Evolutionary conservation across 306 rosid genomes (phyloP).

Genomic region (Ziziphus jujuba): DNA sequence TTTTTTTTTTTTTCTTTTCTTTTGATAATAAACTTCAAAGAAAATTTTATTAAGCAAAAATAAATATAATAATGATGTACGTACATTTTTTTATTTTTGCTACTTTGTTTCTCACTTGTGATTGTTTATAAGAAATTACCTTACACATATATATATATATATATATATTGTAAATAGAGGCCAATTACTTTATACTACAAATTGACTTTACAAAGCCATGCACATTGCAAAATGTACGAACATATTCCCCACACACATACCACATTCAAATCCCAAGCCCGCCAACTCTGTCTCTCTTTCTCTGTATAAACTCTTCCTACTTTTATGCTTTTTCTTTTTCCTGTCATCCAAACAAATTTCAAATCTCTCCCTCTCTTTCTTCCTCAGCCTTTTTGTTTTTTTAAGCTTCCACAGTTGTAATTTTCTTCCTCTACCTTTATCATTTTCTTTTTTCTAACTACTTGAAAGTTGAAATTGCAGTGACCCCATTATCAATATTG

Average conservation of each 20-base stretch:
- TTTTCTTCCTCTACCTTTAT: conserved; percentile 14
- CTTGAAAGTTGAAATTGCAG: conserved; percentile 36
- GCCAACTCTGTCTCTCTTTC: conserved; percentile 40
- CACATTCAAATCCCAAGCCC: conserved; percentile 82
- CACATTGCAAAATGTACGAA: conserved; percentile 38
- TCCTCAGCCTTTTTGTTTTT: conserved; percentile 22
- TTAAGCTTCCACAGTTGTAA: conserved; percentile 3
- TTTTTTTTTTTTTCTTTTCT: too few relatives aligned
- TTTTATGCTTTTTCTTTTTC: background rate
- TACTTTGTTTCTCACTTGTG: too few relatives aligned
- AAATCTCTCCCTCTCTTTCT: conserved; percentile 34
- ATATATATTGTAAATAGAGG: too few relatives aligned
- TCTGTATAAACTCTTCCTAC: background rate
- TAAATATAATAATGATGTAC: too few relatives aligned
- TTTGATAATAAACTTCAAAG: too few relatives aligned
- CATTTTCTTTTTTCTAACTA: conserved; percentile 27
- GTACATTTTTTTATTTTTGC: too few relatives aligned
- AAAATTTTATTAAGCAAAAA: too few relatives aligned
- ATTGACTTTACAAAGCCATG: conserved; percentile 44
- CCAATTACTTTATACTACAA: background rate
- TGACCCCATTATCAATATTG: conserved; percentile 15
- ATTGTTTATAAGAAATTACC: too few relatives aligned
- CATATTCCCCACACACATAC: conserved; percentile 43
- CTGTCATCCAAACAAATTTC: conserved; percentile 33
- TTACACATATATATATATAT: too few relatives aligned